Evolutionary conservation across 1,284 basidiomycete genomes (phyloP).

Genomic region (Leccinum griseonigrum): DNA sequence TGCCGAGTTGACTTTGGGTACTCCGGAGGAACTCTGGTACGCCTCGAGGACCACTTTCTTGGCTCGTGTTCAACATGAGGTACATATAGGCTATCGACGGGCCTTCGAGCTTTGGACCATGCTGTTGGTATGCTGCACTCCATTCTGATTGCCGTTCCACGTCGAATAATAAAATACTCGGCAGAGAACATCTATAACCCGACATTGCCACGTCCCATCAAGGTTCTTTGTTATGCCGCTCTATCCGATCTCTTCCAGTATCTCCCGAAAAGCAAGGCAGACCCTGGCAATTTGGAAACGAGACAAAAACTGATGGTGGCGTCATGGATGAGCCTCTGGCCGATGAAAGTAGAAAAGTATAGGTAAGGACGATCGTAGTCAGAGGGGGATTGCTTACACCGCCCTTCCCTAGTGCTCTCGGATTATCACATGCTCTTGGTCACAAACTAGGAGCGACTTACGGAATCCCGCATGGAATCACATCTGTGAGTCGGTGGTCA

Average conservation of each 20-base stretch:
- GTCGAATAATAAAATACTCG: neutral
- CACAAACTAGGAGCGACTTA: conserved; percentile 78
- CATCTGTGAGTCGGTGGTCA: conserved; percentile 50
- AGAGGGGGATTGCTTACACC: neutral
- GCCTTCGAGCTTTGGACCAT: conserved; percentile 76
- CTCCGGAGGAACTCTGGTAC: conserved; percentile 75
- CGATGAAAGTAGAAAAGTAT: conserved; percentile 53
- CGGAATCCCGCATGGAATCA: conserved; percentile 78
- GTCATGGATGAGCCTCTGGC: conserved; percentile 80
- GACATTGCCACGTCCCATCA: conserved; percentile 54
- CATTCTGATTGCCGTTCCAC: neutral
- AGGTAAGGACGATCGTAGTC: conserved; percentile 36
- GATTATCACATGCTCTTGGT: conserved; percentile 72
- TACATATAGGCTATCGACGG: conserved; percentile 64
- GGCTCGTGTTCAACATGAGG: conserved; percentile 20
- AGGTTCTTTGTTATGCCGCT: conserved; percentile 64
- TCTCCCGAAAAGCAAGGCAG: conserved; percentile 60
- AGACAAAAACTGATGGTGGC: conserved; percentile 74
- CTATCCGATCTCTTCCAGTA: conserved; percentile 73
- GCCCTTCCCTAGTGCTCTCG: conserved; percentile 48
- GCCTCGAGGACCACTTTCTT: conserved; percentile 17
- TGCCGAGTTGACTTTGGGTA: conserved; percentile 69
- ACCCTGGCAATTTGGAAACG: conserved; percentile 54
- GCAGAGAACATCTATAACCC: conserved; percentile 71
- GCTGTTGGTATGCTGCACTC: conserved; percentile 54